Evolutionary conservation across 1,139 yeast genomes (phyloP).

Genomic region (Suhomyces choctaworum): DNA sequence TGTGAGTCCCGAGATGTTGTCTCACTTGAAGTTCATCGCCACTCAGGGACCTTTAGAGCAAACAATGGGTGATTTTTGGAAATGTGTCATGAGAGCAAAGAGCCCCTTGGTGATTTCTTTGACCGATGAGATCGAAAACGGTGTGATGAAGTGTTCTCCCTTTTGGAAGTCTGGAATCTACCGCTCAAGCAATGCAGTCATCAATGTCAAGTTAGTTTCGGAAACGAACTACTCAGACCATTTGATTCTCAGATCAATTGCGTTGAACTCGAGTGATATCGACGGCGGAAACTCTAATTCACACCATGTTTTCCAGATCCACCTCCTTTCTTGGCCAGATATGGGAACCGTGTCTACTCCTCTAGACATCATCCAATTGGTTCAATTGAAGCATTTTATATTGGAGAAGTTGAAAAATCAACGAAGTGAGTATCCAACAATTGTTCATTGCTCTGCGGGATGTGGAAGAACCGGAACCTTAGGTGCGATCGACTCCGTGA

Average conservation of each 20-base stretch:
- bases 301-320: conserved; percentile 48
- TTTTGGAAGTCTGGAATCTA: conserved; percentile 53
- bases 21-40: conserved; percentile 58
- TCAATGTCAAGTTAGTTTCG: conserved; percentile 30
- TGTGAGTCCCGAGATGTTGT: conserved; percentile 11
- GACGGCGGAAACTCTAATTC: conserved; percentile 7
- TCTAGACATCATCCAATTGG: conserved; percentile 42
- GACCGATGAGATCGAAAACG: conserved; percentile 54
- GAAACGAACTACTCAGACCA: conserved; percentile 17
- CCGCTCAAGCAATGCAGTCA: conserved; percentile 34
- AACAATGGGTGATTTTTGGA: conserved; percentile 82
- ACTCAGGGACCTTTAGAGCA: conserved; percentile 83
- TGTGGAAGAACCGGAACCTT: conserved; percentile 92
- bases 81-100: conserved; percentile 52
- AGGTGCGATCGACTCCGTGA: conserved; percentile 68
- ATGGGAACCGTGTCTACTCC: conserved; percentile 45
- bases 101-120: conserved; percentile 47
- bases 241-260: conserved; percentile 38
- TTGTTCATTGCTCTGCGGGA: conserved; percentile 89
- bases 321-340: conserved; percentile 55
- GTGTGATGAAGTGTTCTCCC: conserved; percentile 55
- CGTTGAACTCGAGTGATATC: conserved; percentile 26
- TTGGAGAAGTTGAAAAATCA: conserved; percentile 15
- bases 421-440: conserved; percentile 38
- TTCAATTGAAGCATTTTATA: conserved; percentile 39